These are phyloP conservation scores for Colletotrichum simmondsii DNA, from an alignment of 2,329 filamentous ascomycete species.

Conservation along the genomic window DNA sequence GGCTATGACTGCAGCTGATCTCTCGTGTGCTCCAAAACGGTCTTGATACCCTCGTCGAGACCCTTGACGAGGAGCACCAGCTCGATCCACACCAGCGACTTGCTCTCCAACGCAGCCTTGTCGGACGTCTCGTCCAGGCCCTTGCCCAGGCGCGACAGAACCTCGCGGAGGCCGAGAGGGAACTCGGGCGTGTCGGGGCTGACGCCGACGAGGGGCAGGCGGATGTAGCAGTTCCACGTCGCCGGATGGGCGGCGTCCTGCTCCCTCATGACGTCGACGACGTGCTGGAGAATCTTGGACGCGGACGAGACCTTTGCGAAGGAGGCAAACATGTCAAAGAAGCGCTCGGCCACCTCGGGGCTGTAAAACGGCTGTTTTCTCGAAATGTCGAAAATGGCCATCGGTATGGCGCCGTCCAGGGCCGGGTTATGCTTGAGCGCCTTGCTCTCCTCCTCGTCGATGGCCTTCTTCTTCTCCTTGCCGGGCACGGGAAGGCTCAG, in stretches of 20 bases:
- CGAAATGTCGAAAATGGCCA: slow-evolving; percentile 90
- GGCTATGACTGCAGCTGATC: slow-evolving; percentile 40
- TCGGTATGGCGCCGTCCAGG: slow-evolving; percentile 90
- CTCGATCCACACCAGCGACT: slow-evolving; percentile 65
- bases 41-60: slow-evolving; percentile 66
- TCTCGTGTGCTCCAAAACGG: slow-evolving; percentile 66
- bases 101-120: slow-evolving; percentile 56
- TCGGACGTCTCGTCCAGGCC: slow-evolving; percentile 58
- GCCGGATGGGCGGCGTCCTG: slow-evolving; percentile 69
- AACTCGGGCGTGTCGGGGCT: slow-evolving; percentile 74
- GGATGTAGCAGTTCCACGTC: slow-evolving; percentile 77
- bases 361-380: slow-evolving; percentile 80
- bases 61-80: slow-evolving; percentile 58
- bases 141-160: slow-evolving; percentile 70
- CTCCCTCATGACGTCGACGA: slow-evolving; percentile 72
- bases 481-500: slow-evolving; percentile 56
- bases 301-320: slow-evolving; percentile 77
- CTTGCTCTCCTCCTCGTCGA: slow-evolving; percentile 56
- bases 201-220: slow-evolving; percentile 75
- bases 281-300: slow-evolving; percentile 76
- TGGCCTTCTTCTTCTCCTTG: slow-evolving; percentile 61
- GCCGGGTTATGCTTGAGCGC: slow-evolving; percentile 81
- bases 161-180: slow-evolving; percentile 74
- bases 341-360: slow-evolving; percentile 73
- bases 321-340: slow-evolving; percentile 81